Percentiles rank a stretch among this genome's conserved stretches.
Evolutionary conservation across 2,329 filamentous ascomycete genomes (phyloP).

Genomic region (Mariannaea elegans): DNA sequence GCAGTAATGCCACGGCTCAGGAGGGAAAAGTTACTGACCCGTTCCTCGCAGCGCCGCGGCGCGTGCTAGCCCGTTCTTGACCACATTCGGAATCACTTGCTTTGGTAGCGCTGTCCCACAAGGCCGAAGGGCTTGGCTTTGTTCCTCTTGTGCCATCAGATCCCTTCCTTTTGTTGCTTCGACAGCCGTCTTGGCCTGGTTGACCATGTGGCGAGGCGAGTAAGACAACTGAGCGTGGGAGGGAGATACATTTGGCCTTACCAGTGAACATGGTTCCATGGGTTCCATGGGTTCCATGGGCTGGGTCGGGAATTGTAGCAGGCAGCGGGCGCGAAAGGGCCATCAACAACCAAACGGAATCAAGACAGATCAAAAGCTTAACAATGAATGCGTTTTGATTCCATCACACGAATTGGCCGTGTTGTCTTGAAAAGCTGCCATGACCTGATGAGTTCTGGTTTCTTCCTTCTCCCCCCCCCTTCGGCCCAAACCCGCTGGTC

Average conservation of each 20-base stretch:
- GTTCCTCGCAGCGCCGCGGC: too few relatives aligned
- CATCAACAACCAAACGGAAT: slow-evolving; percentile 5
- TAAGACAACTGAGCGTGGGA: too few relatives aligned
- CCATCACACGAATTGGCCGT: neutral
- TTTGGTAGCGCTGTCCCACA: neutral
- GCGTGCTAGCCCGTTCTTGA: slow-evolving; percentile 1
- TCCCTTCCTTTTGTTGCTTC: too few relatives aligned
- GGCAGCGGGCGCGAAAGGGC: neutral
- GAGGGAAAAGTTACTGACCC: slow-evolving; percentile 4
- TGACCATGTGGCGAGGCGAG: too few relatives aligned
- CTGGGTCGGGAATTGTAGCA: neutral
- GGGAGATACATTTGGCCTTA: too few relatives aligned
- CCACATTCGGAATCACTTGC: slow-evolving; percentile 10
- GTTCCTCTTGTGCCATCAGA: too few relatives aligned
- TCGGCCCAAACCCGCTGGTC: too few relatives aligned
- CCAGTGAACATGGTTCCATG: too few relatives aligned
- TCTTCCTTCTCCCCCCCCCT: neutral
- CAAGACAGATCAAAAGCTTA: slow-evolving; percentile 17
- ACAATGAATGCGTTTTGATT: slow-evolving; percentile 13
- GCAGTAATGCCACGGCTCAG: slow-evolving; percentile 9
- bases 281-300: too few relatives aligned
- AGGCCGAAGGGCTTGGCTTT: too few relatives aligned
- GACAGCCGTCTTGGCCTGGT: too few relatives aligned
- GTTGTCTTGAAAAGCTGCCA: slow-evolving; percentile 15
- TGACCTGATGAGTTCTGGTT: slow-evolving; percentile 2